These are phyloP conservation scores for Rhizophagus sp. DNA, from an alignment of 192 early-diverging fungal species.

Conservation along the genomic window DNA sequence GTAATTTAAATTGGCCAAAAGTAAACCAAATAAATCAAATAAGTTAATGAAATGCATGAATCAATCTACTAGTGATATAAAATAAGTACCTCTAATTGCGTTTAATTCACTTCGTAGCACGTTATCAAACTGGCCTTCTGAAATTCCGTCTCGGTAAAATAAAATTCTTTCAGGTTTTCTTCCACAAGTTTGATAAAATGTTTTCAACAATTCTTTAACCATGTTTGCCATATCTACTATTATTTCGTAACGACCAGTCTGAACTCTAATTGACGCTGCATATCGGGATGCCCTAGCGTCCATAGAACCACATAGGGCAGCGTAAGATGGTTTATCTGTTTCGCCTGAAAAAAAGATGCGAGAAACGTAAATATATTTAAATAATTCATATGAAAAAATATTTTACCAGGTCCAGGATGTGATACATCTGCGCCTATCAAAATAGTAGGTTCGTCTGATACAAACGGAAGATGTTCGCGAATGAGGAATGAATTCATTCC, in stretches of 20 bases:
- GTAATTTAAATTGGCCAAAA: constrained; percentile 30
- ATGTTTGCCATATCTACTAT: constrained; percentile 70
- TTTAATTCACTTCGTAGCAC: constrained; percentile 76
- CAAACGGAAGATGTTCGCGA: constrained; percentile 62
- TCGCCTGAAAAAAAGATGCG: constrained; percentile 31
- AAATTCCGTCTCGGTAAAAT: constrained; percentile 90
- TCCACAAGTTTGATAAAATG: constrained; percentile 62
- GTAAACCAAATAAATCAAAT: background rate
- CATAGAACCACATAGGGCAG: constrained; percentile 70
- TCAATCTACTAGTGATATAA: background rate
- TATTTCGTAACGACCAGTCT: constrained; percentile 71
- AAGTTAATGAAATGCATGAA: background rate
- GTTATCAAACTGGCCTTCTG: constrained; percentile 81
- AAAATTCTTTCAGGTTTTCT: constrained; percentile 77
- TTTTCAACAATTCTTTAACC: constrained; percentile 67
- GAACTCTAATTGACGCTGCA: constrained; percentile 62
- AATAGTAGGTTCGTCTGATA: constrained; percentile 69
- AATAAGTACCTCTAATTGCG: constrained; percentile 49
- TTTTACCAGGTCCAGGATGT: constrained; percentile 78
- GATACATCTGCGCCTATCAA: constrained; percentile 91
- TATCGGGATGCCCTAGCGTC: constrained; percentile 65
- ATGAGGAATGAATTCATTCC: constrained; percentile 76
- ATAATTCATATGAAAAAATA: constrained; percentile 10
- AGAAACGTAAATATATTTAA: background rate
- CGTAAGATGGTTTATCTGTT: constrained; percentile 66